Base-by-base conservation (phyloP, 495 filamentous ascomycete genomes). In the Podospora fimiseda region DNA sequence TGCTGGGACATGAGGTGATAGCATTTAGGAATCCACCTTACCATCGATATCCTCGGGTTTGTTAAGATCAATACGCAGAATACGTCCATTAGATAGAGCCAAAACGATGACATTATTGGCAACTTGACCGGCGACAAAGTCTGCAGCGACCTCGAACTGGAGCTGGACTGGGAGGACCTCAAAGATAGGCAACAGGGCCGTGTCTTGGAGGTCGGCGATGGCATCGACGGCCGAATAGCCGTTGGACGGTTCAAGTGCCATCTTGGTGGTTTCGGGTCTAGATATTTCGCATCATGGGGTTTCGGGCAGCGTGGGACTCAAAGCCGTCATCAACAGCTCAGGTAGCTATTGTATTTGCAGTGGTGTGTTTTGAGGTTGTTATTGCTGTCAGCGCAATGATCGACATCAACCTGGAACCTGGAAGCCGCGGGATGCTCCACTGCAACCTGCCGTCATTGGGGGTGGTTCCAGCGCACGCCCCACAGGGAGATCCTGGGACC, bases 41-140 rank as follows among this genome's bases (percentile, higher is more conserved):
- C 90, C 91, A 70, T 98, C 94, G 50, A 98, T 94, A 69, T 97
- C 92, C 60, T 88, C 88, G 27, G 94, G 88, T 62, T 82, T 85
- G 69, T 95, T 91, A 15, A 98, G 75, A 66, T 98, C 93, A 63
- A 98, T 97, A 45, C 93, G 80, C 43, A 97, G 75, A 60, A 98
- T 90, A 43, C 90, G 83, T 24, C 88, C 87, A 40, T 87, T 95
- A 0, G 88, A 89, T 38, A 97, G 74, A 22, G 93, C 93, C 44
- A 98, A 71, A 13, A 97, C 81, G 48, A 98, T 78, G 45, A 96
- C 90, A 78, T 98, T 96, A 71, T 98, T 96, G 50, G 92, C 91
- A 22, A 96, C 91, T 70, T 96, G 90, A 40, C 91, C 90, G 20
- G 94, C 90, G 30, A 95, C 93, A 65, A 98, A 96, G 70, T 96